Evolutionary conservation across 1,284 basidiomycete genomes (phyloP).

Genomic region (Fomitopsis pinicola): DNA sequence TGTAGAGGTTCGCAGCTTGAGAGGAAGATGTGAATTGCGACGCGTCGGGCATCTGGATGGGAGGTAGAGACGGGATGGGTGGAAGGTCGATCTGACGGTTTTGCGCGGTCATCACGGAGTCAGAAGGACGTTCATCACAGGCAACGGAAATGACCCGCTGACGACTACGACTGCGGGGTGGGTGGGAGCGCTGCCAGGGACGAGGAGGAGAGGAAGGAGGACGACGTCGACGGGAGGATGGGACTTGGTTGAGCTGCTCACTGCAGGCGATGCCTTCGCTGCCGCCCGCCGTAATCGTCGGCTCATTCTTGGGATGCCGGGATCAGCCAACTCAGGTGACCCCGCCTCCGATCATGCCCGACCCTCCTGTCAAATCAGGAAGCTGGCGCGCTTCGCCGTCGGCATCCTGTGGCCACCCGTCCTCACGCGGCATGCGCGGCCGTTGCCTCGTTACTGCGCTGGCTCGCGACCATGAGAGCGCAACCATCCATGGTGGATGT

Average conservation of each 20-base stretch:
- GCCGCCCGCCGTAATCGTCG: slow-evolving; percentile 2
- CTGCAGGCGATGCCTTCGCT: neutral
- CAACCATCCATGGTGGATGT: too few relatives aligned
- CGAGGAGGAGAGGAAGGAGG: slow-evolving; percentile 1
- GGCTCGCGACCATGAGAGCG: too few relatives aligned
- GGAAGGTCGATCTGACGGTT: slow-evolving; percentile 32
- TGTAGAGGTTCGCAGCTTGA: slow-evolving; percentile 17
- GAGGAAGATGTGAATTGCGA: slow-evolving; percentile 15
- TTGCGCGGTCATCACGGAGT: slow-evolving; percentile 25
- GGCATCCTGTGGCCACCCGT: neutral
- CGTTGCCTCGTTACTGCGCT: too few relatives aligned
- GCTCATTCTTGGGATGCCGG: slow-evolving; percentile 1
- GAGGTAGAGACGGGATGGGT: slow-evolving; percentile 41
- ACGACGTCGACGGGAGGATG: slow-evolving; percentile 2
- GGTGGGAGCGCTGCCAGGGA: neutral
- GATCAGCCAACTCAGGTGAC: slow-evolving; percentile 3
- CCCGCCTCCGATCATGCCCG: neutral
- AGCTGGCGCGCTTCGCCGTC: neutral
- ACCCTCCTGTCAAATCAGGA: neutral
- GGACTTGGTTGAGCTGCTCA: neutral
- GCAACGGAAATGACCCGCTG: slow-evolving; percentile 3
- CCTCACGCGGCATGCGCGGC: neutral
- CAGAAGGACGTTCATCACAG: slow-evolving; percentile 25
- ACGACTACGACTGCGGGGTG: slow-evolving; percentile 1
- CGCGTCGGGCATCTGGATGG: slow-evolving; percentile 38